Percentiles rank a stretch among this genome's conserved stretches.
Conservation (phyloP, 176 grass and related monocot species). For the Musa troglodytarum region DNA sequence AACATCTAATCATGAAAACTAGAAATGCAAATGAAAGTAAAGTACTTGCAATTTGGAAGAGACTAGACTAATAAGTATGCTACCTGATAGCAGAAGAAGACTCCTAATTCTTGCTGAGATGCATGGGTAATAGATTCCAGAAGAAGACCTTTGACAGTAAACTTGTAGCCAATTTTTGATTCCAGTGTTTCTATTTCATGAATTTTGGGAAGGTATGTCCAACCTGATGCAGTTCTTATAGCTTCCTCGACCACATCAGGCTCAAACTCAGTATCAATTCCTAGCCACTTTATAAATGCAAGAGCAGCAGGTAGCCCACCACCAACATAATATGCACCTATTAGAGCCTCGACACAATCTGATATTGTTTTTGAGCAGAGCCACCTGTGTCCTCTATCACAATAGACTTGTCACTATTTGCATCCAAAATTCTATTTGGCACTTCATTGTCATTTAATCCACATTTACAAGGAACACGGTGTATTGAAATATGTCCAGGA, state of each 20-base stretch:
- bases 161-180: conserved; percentile 61
- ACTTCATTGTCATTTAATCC: too few relatives aligned
- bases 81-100: conserved; percentile 72
- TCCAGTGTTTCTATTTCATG: conserved; percentile 57
- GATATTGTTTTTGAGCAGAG: conserved; percentile 93
- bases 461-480: too few relatives aligned
- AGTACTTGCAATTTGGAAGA: not conserved
- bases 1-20: not conserved
- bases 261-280: conserved; percentile 43
- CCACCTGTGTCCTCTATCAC: conserved; percentile 81
- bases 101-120: conserved; percentile 60
- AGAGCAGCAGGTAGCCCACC: conserved; percentile 59
- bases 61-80: not conserved
- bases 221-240: conserved; percentile 44
- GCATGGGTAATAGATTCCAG: conserved; percentile 75
- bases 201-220: conserved; percentile 41
- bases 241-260: conserved; percentile 44
- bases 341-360: conserved; percentile 81
- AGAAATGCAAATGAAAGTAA: not conserved
- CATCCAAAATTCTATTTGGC: too few relatives aligned
- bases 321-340: conserved; percentile 84
- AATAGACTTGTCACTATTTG: conserved; percentile 12
- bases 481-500: too few relatives aligned
- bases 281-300: conserved; percentile 74
- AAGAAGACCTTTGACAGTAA: conserved; percentile 58